A percentile compares a stretch with the other conserved stretches of the same genome.
phyloP scores from a whole-genome alignment of 345 rosid genomes.

The Fremontodendron californicum region DNA sequence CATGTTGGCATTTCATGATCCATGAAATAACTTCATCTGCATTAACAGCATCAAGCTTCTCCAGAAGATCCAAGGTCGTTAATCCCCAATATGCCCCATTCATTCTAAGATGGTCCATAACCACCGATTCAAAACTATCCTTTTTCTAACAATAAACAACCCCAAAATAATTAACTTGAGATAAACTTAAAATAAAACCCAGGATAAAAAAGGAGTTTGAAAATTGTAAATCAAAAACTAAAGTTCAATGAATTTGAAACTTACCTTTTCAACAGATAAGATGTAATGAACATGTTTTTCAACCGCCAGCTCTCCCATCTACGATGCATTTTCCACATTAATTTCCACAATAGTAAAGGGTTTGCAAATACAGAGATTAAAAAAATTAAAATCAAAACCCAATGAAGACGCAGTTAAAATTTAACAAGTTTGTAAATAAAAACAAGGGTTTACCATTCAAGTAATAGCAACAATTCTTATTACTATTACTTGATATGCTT shows the following conservation, averaged over 20 bases:
- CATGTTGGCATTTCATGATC: constrained; percentile 76
- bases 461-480: too few species aligned
- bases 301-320: neutral
- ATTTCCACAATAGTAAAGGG: neutral
- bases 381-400: neutral
- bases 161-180: neutral
- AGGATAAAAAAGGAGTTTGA: neutral
- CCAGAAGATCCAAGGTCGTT: constrained; percentile 66
- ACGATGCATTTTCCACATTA: neutral
- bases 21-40: constrained; percentile 62
- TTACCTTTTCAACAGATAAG: constrained; percentile 1
- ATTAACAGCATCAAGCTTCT: constrained; percentile 59
- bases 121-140: constrained; percentile 78
- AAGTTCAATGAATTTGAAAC: neutral
- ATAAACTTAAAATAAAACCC: neutral
- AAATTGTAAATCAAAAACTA: neutral
- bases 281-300: constrained; percentile 9
- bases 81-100: constrained; percentile 95
- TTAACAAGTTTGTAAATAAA: neutral
- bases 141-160: constrained; percentile 43
- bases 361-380: neutral
- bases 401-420: neutral
- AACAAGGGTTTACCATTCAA: neutral
- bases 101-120: constrained; percentile 90
- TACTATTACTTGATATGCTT: too few species aligned